A percentile compares a stretch with the other conserved stretches of the same genome.
These are phyloP conservation scores for Chlorella vulgaris DNA, from an alignment of 139 green algal genomes.

Conservation along the genomic window DNA sequence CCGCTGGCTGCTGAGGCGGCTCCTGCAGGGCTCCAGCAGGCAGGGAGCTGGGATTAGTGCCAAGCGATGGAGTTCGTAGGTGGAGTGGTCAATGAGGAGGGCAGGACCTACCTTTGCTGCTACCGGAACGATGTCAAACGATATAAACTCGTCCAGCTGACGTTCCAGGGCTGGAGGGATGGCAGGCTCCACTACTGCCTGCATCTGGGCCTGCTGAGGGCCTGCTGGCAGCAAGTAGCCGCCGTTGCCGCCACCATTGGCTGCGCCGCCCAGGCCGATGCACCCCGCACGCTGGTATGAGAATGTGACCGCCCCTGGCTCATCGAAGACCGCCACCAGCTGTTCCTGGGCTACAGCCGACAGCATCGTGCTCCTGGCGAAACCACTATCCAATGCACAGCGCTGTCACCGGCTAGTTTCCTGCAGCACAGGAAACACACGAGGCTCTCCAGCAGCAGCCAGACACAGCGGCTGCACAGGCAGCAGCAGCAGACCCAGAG, in stretches of 20 bases:
- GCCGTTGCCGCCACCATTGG: neutral
- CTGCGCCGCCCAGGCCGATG: neutral
- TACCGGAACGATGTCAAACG: neutral
- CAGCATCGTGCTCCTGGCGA: too few species aligned
- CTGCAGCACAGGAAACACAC: too few species aligned
- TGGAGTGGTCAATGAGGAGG: too few species aligned
- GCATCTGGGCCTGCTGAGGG: neutral
- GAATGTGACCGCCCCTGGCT: neutral
- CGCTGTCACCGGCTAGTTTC: too few species aligned
- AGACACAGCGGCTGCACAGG: too few species aligned
- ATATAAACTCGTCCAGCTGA: constrained; percentile 19
- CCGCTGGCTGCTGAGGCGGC: neutral
- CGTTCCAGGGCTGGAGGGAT: neutral
- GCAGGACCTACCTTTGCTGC: neutral
- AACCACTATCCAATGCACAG: too few species aligned
- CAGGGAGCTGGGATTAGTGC: too few species aligned
- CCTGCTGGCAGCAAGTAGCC: neutral
- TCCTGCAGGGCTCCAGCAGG: too few species aligned
- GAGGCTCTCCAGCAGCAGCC: too few species aligned
- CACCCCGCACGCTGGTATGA: neutral
- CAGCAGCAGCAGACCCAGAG: too few species aligned
- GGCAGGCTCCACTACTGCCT: neutral
- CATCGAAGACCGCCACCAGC: constrained; percentile 5
- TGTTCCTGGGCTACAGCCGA: too few species aligned
- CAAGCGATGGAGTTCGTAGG: too few species aligned